Evolutionary conservation across 2,329 filamentous ascomycete species (phyloP), one percentile per base, ranked within the genome.

Genomic region (Venturiaceae sp.): DNA sequence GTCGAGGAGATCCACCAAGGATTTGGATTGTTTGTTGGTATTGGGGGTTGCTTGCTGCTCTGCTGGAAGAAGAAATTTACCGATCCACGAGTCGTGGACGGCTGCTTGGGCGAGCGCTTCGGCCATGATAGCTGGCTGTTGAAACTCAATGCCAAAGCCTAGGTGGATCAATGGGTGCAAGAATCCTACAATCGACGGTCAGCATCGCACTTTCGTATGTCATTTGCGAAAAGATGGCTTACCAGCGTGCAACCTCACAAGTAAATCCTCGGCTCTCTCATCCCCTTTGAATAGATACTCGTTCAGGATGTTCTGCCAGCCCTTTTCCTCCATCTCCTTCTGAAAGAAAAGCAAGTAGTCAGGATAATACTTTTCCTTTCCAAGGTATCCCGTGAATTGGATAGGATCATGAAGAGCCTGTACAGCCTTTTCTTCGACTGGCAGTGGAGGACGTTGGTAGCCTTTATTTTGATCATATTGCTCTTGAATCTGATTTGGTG

Each of bases 81-180:
- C 74, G 1, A 87, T 75, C 70, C 80, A 80, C 46, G 78, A 72
- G 6, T 77, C 73, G 66, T 95, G 89, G 1, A 90, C 82, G 7
- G 86, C 83, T 1, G 87, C 78, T 73, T 95, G 86, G 0, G 91
- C 89, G 19, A 96, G 81, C 1, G 77, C 90, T 72, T 92, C 83
- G 5, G 90, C 89, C 30, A 96, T 79, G 60, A 95, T 84, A 37
- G 87, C 87, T 1, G 89, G 89, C 67, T 95, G 90, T 9, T 80
- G 70, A 75, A 90, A 95, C 68, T 95, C 90, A 36, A 96, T 68
- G 4, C 88, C 91, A 67, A 90, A 95, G 53, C 90, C 88, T 21
- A 95, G 79, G 68, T 95, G 90, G 62, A 96, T 92, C 16, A 94
- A 74, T 1, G 90, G 90, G 66, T 95, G 90, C 2, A 91, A 64